A percentile compares a stretch with the other conserved stretches of the same genome.
phyloP scores from a whole-genome alignment of 306 rosid genomes.

The Quercus berberidifolia region DNA sequence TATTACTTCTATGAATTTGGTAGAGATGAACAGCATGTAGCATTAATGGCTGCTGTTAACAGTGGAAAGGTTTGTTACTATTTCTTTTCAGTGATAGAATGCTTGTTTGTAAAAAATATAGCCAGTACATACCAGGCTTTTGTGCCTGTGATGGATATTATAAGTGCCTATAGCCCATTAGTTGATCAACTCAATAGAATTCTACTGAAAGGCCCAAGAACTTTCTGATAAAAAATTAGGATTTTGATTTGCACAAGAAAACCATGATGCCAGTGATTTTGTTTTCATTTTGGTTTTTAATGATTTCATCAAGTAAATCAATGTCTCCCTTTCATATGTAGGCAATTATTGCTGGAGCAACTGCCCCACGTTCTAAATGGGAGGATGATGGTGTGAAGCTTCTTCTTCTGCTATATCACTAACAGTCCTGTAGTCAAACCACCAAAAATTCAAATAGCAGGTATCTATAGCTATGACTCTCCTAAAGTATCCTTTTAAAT shows the following conservation, averaged over 20 bases:
- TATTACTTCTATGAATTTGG: conserved; percentile 90
- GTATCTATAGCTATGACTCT: conserved; percentile 10
- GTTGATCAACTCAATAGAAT: background rate
- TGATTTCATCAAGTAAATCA: background rate
- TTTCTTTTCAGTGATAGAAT: background rate
- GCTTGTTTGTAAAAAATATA: background rate
- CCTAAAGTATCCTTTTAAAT: background rate
- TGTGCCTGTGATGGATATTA: background rate
- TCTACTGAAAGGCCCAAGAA: background rate
- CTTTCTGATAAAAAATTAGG: background rate
- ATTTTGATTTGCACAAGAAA: background rate
- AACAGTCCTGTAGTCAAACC: conserved; percentile 42
- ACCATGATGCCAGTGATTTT: background rate
- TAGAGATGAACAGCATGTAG: conserved; percentile 53
- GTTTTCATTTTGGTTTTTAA: no score
- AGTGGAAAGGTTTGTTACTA: conserved; percentile 71
- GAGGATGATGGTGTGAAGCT: conserved; percentile 69
- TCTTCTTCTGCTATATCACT: conserved; percentile 89
- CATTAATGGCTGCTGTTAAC: conserved; percentile 64
- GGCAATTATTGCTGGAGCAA: conserved; percentile 86
- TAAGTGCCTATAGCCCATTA: background rate
- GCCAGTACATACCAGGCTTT: background rate
- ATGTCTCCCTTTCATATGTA: conserved; percentile 20
- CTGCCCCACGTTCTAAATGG: conserved; percentile 80
- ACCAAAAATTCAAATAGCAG: conserved; percentile 17